Conservation (phyloP, 208 protist genomes). For the Kentomonas sorsogonicus region DNA sequence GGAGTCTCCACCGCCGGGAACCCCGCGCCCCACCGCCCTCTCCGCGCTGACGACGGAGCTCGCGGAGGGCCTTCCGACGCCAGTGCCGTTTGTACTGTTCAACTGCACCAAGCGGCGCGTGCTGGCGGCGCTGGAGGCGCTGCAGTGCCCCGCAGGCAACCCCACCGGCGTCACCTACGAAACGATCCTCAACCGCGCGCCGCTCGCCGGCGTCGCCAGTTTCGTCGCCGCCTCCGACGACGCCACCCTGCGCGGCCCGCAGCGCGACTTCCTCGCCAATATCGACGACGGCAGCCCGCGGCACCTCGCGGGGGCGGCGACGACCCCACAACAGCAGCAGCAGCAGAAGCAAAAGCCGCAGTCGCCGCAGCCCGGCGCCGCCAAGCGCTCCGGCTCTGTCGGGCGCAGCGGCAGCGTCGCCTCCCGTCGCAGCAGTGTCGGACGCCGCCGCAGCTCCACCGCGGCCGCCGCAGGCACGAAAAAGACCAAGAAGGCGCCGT, state of each 20-base stretch:
- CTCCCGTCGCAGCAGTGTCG: not conserved
- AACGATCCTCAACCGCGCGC: slow-evolving; percentile 2
- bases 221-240: not conserved
- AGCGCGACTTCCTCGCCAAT: slow-evolving; percentile 2
- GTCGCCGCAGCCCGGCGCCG: not conserved
- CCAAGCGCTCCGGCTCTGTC: not conserved
- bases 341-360: slow-evolving; percentile 9
- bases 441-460: not conserved
- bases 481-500: not conserved
- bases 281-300: no score
- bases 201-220: slow-evolving; percentile 3
- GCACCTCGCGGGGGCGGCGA: no score
- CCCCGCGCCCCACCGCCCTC: not conserved
- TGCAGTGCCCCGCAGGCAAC: slow-evolving; percentile 5
- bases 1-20: not conserved
- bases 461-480: not conserved
- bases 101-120: slow-evolving; percentile 1
- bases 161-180: slow-evolving; percentile 1
- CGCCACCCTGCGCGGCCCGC: not conserved
- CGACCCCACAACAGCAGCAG: no score
- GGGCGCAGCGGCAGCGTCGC: not conserved
- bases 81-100: slow-evolving; percentile 1
- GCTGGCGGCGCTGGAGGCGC: not conserved
- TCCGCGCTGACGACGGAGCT: not conserved
- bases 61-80: not conserved